Evolutionary conservation across 2,329 filamentous ascomycete genomes (phyloP).

Genomic region (Penicillium expansum): DNA sequence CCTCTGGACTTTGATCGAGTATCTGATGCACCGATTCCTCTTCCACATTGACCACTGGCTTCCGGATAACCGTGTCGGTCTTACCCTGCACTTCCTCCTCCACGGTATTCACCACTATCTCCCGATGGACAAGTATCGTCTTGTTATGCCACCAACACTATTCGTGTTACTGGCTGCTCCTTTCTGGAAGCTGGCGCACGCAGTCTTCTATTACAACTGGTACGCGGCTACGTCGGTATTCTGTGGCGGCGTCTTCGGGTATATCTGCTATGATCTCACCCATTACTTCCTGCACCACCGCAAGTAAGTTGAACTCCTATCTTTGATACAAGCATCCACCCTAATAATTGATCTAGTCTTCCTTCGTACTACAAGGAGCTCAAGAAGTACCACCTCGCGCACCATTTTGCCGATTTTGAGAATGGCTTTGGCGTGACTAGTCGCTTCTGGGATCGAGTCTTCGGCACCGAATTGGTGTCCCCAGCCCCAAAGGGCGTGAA

Average conservation of each 20-base stretch:
- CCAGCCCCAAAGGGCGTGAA: slow-evolving; percentile 38
- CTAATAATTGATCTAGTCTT: slow-evolving; percentile 52
- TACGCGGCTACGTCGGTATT: slow-evolving; percentile 73
- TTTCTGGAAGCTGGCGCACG: slow-evolving; percentile 88
- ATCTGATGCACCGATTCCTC: slow-evolving; percentile 80
- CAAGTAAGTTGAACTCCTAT: slow-evolving; percentile 57
- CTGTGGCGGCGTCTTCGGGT: slow-evolving; percentile 91
- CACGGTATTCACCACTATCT: slow-evolving; percentile 98
- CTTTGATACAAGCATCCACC: not conserved
- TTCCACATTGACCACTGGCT: slow-evolving; percentile 94
- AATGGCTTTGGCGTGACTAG: slow-evolving; percentile 96
- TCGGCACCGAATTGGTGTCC: slow-evolving; percentile 75
- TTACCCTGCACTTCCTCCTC: slow-evolving; percentile 87
- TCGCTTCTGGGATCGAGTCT: slow-evolving; percentile 90
- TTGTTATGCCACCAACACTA: slow-evolving; percentile 93
- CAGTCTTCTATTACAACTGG: slow-evolving; percentile 82
- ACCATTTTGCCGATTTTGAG: slow-evolving; percentile 97
- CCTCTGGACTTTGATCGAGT: slow-evolving; percentile 89
- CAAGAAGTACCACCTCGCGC: slow-evolving; percentile 96
- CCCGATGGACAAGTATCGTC: slow-evolving; percentile 96
- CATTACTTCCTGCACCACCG: slow-evolving; percentile 98
- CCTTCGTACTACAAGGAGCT: slow-evolving; percentile 85
- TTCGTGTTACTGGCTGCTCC: slow-evolving; percentile 80
- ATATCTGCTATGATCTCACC: slow-evolving; percentile 93
- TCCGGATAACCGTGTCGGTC: slow-evolving; percentile 82